Evolutionary conservation across 192 early-diverging fungal species (phyloP), one percentile per base, ranked within the genome.

Genomic region (Spinellus fusiger): DNA sequence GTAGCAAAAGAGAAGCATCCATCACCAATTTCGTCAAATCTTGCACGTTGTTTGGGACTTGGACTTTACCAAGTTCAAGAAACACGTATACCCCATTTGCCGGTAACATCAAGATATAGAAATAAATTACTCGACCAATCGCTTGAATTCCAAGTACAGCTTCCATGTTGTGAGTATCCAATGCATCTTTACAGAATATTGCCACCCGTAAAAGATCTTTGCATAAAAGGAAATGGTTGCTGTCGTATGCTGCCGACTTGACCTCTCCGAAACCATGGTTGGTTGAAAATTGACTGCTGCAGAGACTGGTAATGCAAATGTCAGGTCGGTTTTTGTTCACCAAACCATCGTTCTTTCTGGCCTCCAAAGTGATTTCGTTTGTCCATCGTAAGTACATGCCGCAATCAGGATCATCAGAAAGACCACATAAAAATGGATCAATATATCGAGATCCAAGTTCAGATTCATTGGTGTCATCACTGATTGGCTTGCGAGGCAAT

Each of bases 111-210:
- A 54, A 54, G 52, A 54, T 54, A 20, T 20, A 49, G 22, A 49
- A 49, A 49, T 49, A 49, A 49, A 49, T 37, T 37, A 37, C 35
- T 54, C 53, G 28, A 13, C 54, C 54, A 56, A 40, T 33, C 2
- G 25, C 35, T 25, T 40, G 54, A 10, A 56, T 10, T 1, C n/a
- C 54, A 8, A 56, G 4, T 4, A 55, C 54, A 55, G 18, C 54
- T 34, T 55, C 54, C 54, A 55, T 55, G 54, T 55, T 55, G n/a
- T 55, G 54, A 33, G 54, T 20, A 55, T 55, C 54, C 4, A 55
- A 18, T 35, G 54, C 29, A 33, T 55, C 33, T 34, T 55, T 55
- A 34, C 54, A 55, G 54, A 55, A 55, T 34, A 38, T 33, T 33
- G 15, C 54, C 32, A 55, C 54, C 6, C 54, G 54, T 35, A 55